phyloP scores from a whole-genome alignment of 177 flowering plant genomes.

The Vitis hybrid region DNA sequence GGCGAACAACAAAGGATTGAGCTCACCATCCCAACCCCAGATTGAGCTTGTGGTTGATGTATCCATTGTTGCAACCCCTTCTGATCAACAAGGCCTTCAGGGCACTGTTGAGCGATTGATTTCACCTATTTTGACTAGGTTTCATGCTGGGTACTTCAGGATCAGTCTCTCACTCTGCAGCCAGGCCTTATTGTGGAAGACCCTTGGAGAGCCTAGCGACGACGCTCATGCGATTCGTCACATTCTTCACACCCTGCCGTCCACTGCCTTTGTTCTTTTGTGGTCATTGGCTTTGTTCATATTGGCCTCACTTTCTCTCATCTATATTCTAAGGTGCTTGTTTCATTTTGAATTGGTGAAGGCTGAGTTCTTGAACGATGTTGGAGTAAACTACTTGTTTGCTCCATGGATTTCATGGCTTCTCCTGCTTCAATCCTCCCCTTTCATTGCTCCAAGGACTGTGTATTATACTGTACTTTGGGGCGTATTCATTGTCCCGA shows the following conservation, averaged over 20 bases:
- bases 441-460: conserved; percentile 17
- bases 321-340: conserved; percentile 33
- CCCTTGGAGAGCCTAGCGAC: conserved; percentile 6
- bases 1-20: too few species aligned
- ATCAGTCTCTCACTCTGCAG: conserved; percentile 39
- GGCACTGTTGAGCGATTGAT: neutral
- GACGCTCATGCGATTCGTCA: conserved; percentile 18
- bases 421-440: conserved; percentile 40
- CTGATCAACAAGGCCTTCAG: neutral
- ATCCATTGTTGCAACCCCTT: neutral
- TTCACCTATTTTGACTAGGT: conserved; percentile 15
- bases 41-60: neutral
- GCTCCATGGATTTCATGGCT: conserved; percentile 60
- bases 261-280: conserved; percentile 21
- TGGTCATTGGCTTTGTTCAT: conserved; percentile 36
- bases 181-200: conserved; percentile 51
- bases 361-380: conserved; percentile 39
- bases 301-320: conserved; percentile 22
- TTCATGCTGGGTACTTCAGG: conserved; percentile 53
- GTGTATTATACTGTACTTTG: conserved; percentile 16
- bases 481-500: conserved; percentile 31
- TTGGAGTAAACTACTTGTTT: conserved; percentile 48
- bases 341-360: conserved; percentile 33
- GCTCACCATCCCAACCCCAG: conserved; percentile 1
- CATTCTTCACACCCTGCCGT: conserved; percentile 20